These are phyloP conservation scores for Eucalyptus caleyi DNA, from an alignment of 345 rosid genomes.

Conservation along the genomic window DNA sequence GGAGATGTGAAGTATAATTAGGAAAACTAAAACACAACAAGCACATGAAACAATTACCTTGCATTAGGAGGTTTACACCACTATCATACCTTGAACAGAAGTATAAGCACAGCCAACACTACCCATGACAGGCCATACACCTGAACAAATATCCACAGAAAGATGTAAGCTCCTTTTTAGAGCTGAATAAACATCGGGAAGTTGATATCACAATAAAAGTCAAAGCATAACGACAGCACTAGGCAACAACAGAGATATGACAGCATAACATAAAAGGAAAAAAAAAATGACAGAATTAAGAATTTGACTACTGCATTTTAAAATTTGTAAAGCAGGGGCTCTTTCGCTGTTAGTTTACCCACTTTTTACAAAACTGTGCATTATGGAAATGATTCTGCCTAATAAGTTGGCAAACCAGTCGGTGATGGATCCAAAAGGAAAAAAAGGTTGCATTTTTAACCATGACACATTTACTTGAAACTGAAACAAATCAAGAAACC, in stretches of 20 bases:
- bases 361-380: neutral
- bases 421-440: neutral
- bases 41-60: neutral
- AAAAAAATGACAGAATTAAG: too few relatives aligned
- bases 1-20: neutral
- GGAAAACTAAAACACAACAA: neutral
- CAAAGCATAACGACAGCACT: neutral
- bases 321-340: too few relatives aligned
- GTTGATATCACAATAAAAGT: neutral
- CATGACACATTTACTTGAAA: neutral
- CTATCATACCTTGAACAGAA: slow-evolving; percentile 71
- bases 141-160: slow-evolving; percentile 16
- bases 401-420: neutral
- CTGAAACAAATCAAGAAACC: neutral
- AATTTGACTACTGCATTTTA: too few relatives aligned
- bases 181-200: neutral
- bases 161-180: neutral
- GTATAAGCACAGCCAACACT: slow-evolving; percentile 47
- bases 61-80: neutral
- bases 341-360: neutral
- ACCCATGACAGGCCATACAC: slow-evolving; percentile 84
- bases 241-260: neutral
- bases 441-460: neutral
- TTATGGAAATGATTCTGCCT: neutral
- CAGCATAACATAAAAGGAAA: neutral